phyloP scores from a whole-genome alignment of 2,329 filamentous ascomycete species.

The Fusarium chlamydosporum region DNA sequence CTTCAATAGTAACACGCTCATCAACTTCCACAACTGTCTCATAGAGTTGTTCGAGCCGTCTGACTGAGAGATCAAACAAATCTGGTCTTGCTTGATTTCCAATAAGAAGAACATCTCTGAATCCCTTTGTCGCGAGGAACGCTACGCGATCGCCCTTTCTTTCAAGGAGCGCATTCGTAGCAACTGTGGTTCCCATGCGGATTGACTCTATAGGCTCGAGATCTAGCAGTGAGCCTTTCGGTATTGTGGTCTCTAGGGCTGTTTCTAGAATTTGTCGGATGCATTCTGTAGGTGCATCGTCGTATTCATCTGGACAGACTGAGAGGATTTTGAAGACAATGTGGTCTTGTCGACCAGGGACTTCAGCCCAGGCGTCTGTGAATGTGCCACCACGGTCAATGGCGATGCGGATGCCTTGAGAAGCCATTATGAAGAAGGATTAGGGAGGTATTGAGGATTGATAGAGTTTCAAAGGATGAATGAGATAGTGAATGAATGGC shows the following conservation, averaged over 20 bases:
- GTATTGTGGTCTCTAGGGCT: constrained; percentile 53
- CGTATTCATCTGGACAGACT: constrained; percentile 78
- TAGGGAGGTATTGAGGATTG: neutral
- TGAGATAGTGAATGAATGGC: neutral
- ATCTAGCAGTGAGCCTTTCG: constrained; percentile 55
- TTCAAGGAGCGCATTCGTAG: constrained; percentile 82
- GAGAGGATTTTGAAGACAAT: constrained; percentile 49
- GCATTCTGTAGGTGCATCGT: constrained; percentile 80
- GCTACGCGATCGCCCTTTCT: constrained; percentile 80
- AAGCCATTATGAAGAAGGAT: constrained; percentile 29
- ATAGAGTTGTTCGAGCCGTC: constrained; percentile 77
- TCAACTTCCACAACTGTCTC: constrained; percentile 80
- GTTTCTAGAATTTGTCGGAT: constrained; percentile 67
- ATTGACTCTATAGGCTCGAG: constrained; percentile 70
- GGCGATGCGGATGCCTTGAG: constrained; percentile 49
- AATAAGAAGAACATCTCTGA: constrained; percentile 79
- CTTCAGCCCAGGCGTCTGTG: constrained; percentile 48
- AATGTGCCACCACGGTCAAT: constrained; percentile 52
- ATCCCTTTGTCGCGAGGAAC: constrained; percentile 78
- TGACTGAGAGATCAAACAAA: constrained; percentile 80
- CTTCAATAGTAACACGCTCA: constrained; percentile 80
- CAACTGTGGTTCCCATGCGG: constrained; percentile 85
- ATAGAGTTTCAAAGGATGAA: neutral
- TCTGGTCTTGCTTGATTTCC: constrained; percentile 80
- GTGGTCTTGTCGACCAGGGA: constrained; percentile 43